phyloP scores from a whole-genome alignment of 1,284 basidiomycete species.

The Tetrapyrgos nigripes region DNA sequence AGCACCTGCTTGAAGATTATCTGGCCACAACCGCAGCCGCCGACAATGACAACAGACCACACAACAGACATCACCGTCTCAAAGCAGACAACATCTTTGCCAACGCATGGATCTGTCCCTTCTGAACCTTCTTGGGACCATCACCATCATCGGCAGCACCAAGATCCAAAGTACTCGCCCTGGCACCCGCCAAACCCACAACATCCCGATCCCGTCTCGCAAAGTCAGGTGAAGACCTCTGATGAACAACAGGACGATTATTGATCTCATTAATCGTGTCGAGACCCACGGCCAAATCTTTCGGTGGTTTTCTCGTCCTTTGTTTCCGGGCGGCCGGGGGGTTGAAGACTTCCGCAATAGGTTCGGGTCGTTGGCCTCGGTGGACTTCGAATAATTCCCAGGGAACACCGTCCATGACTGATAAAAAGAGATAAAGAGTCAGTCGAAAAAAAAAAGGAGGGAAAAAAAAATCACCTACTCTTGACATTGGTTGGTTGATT shows the following conservation, averaged over 20 bases:
- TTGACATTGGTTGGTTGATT: slow-evolving; percentile 75
- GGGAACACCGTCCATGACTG: slow-evolving; percentile 78
- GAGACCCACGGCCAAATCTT: slow-evolving; percentile 58
- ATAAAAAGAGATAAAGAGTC: slow-evolving; percentile 8
- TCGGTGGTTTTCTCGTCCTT: slow-evolving; percentile 67
- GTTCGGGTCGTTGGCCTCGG: slow-evolving; percentile 64
- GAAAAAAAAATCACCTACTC: slow-evolving; percentile 55
- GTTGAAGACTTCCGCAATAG: slow-evolving; percentile 66
- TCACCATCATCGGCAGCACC: slow-evolving; percentile 49
- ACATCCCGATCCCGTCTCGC: too few relatives aligned
- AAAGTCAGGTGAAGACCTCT: slow-evolving; percentile 43
- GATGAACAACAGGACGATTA: slow-evolving; percentile 56
- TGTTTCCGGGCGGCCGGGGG: slow-evolving; percentile 66
- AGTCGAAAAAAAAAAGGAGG: slow-evolving; percentile 20
- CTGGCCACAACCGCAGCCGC: too few relatives aligned
- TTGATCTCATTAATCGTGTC: slow-evolving; percentile 81
- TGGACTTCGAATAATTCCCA: slow-evolving; percentile 74
- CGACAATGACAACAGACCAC: slow-evolving; percentile 32
- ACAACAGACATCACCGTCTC: slow-evolving; percentile 56
- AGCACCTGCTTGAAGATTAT: too few relatives aligned
- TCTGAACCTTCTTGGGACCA: slow-evolving; percentile 81
- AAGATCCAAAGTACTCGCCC: slow-evolving; percentile 75
- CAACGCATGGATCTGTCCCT: slow-evolving; percentile 82
- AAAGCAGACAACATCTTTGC: slow-evolving; percentile 85
- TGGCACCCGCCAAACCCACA: slow-evolving; percentile 67